Base-by-base conservation (phyloP, 2,329 filamentous ascomycete species). In the Venturiaceae sp. region DNA sequence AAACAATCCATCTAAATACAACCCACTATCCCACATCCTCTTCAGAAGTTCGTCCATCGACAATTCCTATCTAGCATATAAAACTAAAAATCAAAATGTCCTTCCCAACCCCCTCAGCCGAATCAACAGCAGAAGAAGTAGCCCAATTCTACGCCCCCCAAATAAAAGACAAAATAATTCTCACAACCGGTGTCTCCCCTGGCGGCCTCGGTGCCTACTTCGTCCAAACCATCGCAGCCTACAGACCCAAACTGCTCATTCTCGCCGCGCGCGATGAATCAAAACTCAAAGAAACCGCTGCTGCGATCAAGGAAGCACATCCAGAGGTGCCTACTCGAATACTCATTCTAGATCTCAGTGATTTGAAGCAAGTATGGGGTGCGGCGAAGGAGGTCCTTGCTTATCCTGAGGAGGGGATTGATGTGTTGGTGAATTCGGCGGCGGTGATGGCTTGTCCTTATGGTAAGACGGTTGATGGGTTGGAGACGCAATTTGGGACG, bases 171-270 rank as follows among this genome's bases (percentile, higher is more conserved):
- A 50, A 50, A 59, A 19, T 37, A 55, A 47, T 65, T n/a, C 41
- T 65, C 13, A 62, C 62, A 33, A 76, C 72, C 11, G 73, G 75
- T 11, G 69, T 71, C 7, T 72, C 70, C 19, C 69, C 69, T 8
- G 67, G 68, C 33, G 68, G 67, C 1, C 67, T 77, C 39, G 75
- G 74, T 21, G 66, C 66, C 19, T 62, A 63, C 30, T 72, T 71
- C 21, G 69, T 69, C 8, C 62, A 65, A n/a, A 65, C 66, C 16
- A 64, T 76, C 58, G 71, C 74, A 21, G 60, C 65, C 34, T 65
- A 69, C 28, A 60, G 62, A 9, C 54, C 58, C 21, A 60, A 60
- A 30, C 53, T 59, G 11, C 34, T 58, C 13, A 58, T 57, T 26
- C 21, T 58, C 58, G 55, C 58, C 13, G 75, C 69, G 1, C 70